A percentile compares a stretch with the other conserved stretches of the same genome.
Conservation (phyloP, 306 rosid genomes). For the Rosa rugosa region DNA sequence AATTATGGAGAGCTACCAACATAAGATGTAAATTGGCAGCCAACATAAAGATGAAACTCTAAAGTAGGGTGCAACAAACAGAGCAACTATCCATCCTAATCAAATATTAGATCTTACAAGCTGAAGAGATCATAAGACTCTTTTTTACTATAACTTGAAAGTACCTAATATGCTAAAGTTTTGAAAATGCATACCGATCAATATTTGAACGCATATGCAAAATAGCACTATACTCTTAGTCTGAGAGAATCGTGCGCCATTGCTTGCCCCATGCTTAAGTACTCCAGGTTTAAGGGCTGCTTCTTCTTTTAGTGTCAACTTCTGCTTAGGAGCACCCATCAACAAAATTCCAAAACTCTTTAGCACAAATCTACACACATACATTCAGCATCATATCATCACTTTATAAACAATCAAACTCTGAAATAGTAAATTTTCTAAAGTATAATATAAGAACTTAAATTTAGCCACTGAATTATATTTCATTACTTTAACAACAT, state of each 20-base stretch:
- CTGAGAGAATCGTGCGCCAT: constrained; percentile 93
- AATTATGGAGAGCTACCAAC: background rate
- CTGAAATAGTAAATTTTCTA: constrained; percentile 9
- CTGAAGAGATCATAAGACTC: constrained; percentile 14
- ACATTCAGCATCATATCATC: constrained; percentile 23
- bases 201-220: constrained; percentile 81
- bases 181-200: constrained; percentile 64
- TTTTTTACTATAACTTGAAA: constrained; percentile 14
- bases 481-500: background rate
- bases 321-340: constrained; percentile 98
- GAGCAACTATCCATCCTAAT: constrained; percentile 11
- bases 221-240: constrained; percentile 71
- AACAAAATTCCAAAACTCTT: constrained; percentile 31
- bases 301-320: constrained; percentile 95
- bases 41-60: constrained; percentile 5
- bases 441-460: background rate
- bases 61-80: constrained; percentile 21
- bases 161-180: constrained; percentile 11
- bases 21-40: constrained; percentile 18
- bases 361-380: constrained; percentile 24
- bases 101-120: constrained; percentile 25
- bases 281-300: constrained; percentile 96
- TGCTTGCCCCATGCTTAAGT: constrained; percentile 87
- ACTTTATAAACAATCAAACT: constrained; percentile 18
- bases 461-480: background rate